Conservation (phyloP, 371 early-diverging fungal species). For the Lichtheimia corymbifera region DNA sequence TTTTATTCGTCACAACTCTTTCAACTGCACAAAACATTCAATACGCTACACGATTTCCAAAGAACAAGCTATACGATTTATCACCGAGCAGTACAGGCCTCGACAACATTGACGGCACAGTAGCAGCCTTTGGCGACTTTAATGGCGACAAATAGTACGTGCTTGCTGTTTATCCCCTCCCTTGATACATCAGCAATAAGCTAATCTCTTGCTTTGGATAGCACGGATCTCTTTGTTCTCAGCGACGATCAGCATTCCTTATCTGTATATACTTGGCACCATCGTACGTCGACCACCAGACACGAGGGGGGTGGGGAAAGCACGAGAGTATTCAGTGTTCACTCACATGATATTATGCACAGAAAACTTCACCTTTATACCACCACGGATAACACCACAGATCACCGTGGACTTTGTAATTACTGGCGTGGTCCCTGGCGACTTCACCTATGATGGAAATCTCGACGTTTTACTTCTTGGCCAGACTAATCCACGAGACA, state of each 20-base stretch:
- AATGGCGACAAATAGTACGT: conserved; percentile 79
- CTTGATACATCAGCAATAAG: not conserved
- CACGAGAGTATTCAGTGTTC: conserved; percentile 7
- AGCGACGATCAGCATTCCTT: conserved; percentile 64
- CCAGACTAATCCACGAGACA: conserved; percentile 31
- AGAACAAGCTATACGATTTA: conserved; percentile 40
- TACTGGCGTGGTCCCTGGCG: conserved; percentile 80
- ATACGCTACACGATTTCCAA: conserved; percentile 43
- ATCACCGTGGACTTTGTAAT: conserved; percentile 50
- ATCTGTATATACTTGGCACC: conserved; percentile 72
- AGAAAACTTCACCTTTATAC: conserved; percentile 28
- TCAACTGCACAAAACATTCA: conserved; percentile 34
- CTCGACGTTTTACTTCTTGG: conserved; percentile 83
- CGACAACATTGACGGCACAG: conserved; percentile 65
- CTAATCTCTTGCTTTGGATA: conserved; percentile 19
- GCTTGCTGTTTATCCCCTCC: not conserved
- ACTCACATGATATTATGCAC: not conserved
- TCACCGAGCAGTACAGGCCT: conserved; percentile 52
- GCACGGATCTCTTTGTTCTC: conserved; percentile 79
- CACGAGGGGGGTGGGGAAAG: not conserved
- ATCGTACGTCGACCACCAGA: conserved; percentile 24
- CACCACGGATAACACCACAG: conserved; percentile 25
- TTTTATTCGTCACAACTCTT: conserved; percentile 12
- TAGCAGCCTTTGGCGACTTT: conserved; percentile 85
- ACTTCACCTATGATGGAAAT: conserved; percentile 85